A percentile compares a stretch with the other conserved stretches of the same genome.
Conservation (phyloP, 768 basidiomycete genomes). For the Podaxis pistillaris region DNA sequence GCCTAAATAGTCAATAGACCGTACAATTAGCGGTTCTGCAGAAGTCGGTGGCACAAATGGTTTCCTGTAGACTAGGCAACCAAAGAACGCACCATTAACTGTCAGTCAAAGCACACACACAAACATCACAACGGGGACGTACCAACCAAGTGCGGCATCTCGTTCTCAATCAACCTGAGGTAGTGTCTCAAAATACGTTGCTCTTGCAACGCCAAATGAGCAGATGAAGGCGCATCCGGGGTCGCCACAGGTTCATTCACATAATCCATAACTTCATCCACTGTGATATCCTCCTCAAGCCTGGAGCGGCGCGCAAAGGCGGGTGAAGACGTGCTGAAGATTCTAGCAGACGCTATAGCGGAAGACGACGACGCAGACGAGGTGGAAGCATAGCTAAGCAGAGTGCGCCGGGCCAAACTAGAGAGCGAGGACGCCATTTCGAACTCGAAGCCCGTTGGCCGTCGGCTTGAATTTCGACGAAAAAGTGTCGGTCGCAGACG, state of each 20-base stretch:
- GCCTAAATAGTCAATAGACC: slow-evolving; percentile 74
- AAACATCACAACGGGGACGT: slow-evolving; percentile 13
- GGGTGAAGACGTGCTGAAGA: slow-evolving; percentile 26
- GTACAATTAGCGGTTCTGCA: slow-evolving; percentile 61
- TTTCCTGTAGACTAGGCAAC: slow-evolving; percentile 69
- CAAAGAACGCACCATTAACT: background rate
- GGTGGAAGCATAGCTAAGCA: slow-evolving; percentile 2
- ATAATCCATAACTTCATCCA: slow-evolving; percentile 42
- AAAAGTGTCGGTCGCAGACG: slow-evolving; percentile 8
- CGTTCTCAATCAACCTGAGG: slow-evolving; percentile 83
- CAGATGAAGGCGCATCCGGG: slow-evolving; percentile 67
- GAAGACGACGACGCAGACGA: background rate
- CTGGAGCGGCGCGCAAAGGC: slow-evolving; percentile 34
- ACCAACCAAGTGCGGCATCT: slow-evolving; percentile 88
- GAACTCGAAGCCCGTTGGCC: background rate
- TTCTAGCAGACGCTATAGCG: slow-evolving; percentile 15
- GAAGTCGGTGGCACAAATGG: slow-evolving; percentile 69
- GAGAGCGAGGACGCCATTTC: slow-evolving; percentile 17
- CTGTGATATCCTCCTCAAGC: slow-evolving; percentile 37
- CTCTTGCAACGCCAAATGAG: slow-evolving; percentile 71
- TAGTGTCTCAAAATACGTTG: slow-evolving; percentile 76
- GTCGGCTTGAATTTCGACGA: background rate
- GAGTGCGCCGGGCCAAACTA: slow-evolving; percentile 10
- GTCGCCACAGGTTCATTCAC: slow-evolving; percentile 43
- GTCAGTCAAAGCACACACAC: slow-evolving; percentile 5